A percentile compares a stretch with the other conserved stretches of the same genome.
Evolutionary conservation across 2,329 filamentous ascomycete species (phyloP).

Genomic region (Monosporascus sp.): DNA sequence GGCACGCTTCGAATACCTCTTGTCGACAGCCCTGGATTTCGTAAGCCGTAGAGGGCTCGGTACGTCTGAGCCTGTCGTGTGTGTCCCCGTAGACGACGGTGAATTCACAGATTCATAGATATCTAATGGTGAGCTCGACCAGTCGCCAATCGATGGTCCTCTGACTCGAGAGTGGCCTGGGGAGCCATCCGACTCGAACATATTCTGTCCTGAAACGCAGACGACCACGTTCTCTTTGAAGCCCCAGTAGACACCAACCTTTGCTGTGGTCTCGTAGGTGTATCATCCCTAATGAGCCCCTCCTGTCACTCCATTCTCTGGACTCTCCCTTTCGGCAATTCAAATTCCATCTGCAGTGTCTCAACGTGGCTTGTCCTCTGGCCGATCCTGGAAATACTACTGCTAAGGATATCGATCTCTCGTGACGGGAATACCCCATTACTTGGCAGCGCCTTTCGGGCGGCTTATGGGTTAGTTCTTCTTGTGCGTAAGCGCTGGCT

Average conservation of each 20-base stretch:
- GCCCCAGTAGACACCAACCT: background rate
- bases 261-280: background rate
- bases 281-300: constrained; percentile 1
- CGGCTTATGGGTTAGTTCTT: constrained; percentile 23
- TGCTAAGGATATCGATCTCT: constrained; percentile 35
- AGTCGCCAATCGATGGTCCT: background rate
- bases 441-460: constrained; percentile 5
- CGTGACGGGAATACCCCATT: constrained; percentile 20
- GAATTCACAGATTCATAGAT: background rate
- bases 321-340: constrained; percentile 32
- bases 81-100: background rate
- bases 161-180: background rate
- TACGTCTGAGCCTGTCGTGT: background rate
- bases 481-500: constrained; percentile 19
- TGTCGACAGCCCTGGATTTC: constrained; percentile 9
- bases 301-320: constrained; percentile 27
- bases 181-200: background rate
- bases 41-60: constrained; percentile 4
- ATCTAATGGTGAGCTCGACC: constrained; percentile 1
- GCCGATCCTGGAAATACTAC: constrained; percentile 32
- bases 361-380: constrained; percentile 33
- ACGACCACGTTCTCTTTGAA: constrained; percentile 5
- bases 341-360: constrained; percentile 36
- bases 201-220: background rate
- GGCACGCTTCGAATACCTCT: constrained; percentile 2